Conservation (phyloP, 305 asterid species). For the Fraxinus dipetala region DNA sequence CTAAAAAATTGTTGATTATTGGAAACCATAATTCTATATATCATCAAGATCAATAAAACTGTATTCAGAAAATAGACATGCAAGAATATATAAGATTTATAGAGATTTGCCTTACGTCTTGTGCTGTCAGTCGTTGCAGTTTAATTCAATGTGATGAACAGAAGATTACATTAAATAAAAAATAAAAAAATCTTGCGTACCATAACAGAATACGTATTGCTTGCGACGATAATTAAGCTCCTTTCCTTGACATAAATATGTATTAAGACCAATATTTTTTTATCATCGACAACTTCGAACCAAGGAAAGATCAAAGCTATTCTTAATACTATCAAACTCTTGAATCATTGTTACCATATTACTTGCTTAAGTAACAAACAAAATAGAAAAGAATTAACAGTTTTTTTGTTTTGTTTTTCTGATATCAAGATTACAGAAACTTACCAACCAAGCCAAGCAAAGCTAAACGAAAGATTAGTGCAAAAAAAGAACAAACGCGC, state of each 20-base stretch:
- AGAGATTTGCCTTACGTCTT: too few species aligned
- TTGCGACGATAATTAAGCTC: background rate
- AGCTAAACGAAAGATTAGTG: background rate
- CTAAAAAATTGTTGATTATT: background rate
- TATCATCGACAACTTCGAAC: background rate
- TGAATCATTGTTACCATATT: background rate
- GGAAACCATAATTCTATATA: too few species aligned
- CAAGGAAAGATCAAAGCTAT: background rate
- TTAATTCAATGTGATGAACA: background rate
- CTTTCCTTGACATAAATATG: background rate
- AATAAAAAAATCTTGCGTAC: background rate
- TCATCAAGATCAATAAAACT: background rate
- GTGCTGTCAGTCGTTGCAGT: background rate
- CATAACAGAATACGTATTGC: background rate
- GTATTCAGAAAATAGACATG: too few species aligned
- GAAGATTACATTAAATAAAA: background rate
- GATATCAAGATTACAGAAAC: background rate
- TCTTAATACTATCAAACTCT: background rate
- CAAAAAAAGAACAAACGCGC: background rate
- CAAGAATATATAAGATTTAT: too few species aligned
- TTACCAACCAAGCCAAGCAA: background rate
- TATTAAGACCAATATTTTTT: background rate
- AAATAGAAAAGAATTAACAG: background rate
- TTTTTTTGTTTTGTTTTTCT: background rate
- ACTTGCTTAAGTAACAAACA: background rate